phyloP scores from a whole-genome alignment of 768 basidiomycete species.

The Rhodotorula kratochvilovae region DNA sequence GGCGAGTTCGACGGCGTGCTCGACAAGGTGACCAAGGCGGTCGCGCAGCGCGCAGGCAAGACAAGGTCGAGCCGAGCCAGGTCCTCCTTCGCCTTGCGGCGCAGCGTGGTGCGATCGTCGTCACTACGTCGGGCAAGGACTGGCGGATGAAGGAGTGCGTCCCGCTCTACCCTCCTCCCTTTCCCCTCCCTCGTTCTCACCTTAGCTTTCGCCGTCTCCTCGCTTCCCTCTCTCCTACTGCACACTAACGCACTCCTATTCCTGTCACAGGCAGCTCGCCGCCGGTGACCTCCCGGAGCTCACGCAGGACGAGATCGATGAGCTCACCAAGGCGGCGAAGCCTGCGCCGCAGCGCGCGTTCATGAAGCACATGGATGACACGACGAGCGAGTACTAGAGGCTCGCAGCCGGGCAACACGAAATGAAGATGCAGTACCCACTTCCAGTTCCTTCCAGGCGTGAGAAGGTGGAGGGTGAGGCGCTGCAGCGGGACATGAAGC shows the following conservation, averaged over 20 bases:
- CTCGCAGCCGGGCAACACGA: no score
- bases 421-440: no score
- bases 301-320: slow-evolving; percentile 23
- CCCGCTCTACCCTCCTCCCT: not conserved
- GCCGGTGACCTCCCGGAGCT: slow-evolving; percentile 17
- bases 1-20: slow-evolving; percentile 11
- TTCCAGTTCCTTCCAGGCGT: no score
- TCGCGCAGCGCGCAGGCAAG: slow-evolving; percentile 3
- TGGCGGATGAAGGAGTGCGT: slow-evolving; percentile 35
- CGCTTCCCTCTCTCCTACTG: not conserved
- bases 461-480: no score
- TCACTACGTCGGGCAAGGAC: slow-evolving; percentile 38
- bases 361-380: slow-evolving; percentile 39
- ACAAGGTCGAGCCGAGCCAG: slow-evolving; percentile 27
- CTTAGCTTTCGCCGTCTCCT: no score
- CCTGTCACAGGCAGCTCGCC: slow-evolving; percentile 22
- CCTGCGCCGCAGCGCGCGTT: slow-evolving; percentile 16
- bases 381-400: slow-evolving; percentile 21
- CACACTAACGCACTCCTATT: not conserved
- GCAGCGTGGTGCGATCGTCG: slow-evolving; percentile 30
- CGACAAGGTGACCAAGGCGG: slow-evolving; percentile 12
- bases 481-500: no score
- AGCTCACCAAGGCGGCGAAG: slow-evolving; percentile 10
- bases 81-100: slow-evolving; percentile 30
- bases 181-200: no score